Conservation (phyloP, 139 green algal genomes). For the Chlorella sp. region DNA sequence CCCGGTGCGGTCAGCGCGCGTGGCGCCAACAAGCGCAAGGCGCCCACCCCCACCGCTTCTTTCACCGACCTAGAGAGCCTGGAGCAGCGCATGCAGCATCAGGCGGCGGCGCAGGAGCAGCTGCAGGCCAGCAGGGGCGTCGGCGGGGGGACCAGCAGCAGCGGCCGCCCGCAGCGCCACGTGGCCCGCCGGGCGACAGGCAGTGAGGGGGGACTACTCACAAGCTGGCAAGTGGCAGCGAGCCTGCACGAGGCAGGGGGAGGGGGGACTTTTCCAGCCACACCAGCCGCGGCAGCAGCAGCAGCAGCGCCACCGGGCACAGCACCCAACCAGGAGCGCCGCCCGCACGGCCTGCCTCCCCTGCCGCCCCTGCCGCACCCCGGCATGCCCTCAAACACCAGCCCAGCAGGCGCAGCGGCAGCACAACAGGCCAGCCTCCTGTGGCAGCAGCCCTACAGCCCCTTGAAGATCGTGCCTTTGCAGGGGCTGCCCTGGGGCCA, state of each 20-base stretch:
- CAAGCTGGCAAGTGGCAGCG: background rate
- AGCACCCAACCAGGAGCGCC: background rate
- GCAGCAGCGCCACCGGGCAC: background rate
- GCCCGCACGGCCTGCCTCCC: background rate
- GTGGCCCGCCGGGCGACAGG: too few relatives aligned
- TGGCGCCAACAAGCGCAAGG: background rate
- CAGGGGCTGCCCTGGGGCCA: background rate
- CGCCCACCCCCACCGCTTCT: background rate
- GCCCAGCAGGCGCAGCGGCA: background rate
- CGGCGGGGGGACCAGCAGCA: background rate
- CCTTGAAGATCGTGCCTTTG: background rate
- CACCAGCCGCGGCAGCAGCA: background rate
- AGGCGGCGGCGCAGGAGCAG: background rate
- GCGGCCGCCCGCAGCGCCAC: background rate
- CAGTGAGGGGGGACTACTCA: background rate
- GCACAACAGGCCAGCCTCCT: background rate
- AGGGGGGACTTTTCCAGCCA: too few relatives aligned
- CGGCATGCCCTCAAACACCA: background rate
- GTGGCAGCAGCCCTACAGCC: background rate
- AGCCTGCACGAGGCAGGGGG: too few relatives aligned
- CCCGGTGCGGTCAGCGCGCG: background rate
- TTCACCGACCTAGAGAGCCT: slow-evolving; percentile 8
- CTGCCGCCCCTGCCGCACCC: background rate
- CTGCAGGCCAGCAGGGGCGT: background rate
- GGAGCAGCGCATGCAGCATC: background rate